Conservation (phyloP, 768 basidiomycete species). For the Leucocoprinus sp. region DNA sequence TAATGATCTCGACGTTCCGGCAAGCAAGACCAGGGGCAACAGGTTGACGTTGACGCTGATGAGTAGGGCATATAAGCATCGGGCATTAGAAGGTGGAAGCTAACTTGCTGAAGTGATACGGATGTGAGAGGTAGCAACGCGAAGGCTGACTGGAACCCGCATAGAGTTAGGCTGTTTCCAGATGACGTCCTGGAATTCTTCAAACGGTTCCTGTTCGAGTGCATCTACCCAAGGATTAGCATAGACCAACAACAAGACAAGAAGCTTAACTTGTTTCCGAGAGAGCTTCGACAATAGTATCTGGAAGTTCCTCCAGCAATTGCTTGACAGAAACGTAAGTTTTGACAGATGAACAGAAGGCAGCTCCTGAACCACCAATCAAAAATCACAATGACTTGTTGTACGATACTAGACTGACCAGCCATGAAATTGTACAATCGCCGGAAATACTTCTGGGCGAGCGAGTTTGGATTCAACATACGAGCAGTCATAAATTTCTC, state of each 20-base stretch:
- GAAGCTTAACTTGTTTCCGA: conserved; percentile 47
- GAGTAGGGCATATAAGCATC: background rate
- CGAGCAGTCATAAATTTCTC: conserved; percentile 51
- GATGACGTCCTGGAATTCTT: conserved; percentile 51
- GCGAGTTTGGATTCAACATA: conserved; percentile 65
- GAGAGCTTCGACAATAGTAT: conserved; percentile 37
- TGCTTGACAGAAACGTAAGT: conserved; percentile 59
- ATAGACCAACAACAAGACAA: background rate
- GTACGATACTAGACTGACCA: no score
- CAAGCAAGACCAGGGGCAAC: conserved; percentile 58
- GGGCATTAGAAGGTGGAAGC: background rate
- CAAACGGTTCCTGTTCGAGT: conserved; percentile 51
- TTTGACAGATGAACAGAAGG: conserved; percentile 43
- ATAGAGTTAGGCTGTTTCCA: conserved; percentile 52
- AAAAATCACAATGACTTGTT: background rate
- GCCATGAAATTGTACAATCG: conserved; percentile 67
- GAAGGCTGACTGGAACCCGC: conserved; percentile 63
- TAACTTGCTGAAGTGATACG: conserved; percentile 64
- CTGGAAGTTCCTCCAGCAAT: conserved; percentile 47
- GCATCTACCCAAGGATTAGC: conserved; percentile 30
- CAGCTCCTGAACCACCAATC: conserved; percentile 31
- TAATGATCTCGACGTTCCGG: conserved; percentile 76
- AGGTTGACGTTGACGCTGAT: conserved; percentile 56
- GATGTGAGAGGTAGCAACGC: conserved; percentile 62
- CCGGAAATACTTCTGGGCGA: conserved; percentile 67